phyloP scores from a whole-genome alignment of 164 flowering plant species.

The Houttuynia cordata region DNA sequence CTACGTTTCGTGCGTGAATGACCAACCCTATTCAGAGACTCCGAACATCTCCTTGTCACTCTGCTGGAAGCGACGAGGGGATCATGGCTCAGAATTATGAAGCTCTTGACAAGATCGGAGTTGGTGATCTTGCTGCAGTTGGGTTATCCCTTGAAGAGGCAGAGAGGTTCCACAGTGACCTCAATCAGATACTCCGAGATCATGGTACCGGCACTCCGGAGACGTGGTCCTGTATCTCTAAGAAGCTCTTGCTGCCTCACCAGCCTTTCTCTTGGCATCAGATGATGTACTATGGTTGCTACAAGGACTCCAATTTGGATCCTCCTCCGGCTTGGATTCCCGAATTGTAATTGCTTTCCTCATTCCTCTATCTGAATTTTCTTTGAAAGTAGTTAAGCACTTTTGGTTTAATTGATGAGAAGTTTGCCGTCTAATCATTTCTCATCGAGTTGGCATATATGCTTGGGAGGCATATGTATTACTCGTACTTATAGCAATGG shows the following conservation, averaged over 20 bases:
- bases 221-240: conserved; percentile 56
- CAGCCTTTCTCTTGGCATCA: conserved; percentile 80
- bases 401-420: too few species aligned
- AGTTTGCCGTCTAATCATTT: too few species aligned
- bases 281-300: conserved; percentile 89
- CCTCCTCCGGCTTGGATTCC: conserved; percentile 89
- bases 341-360: conserved; percentile 30
- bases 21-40: too few species aligned
- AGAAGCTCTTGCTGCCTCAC: conserved; percentile 38
- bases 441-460: too few species aligned
- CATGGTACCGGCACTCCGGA: conserved; percentile 33
- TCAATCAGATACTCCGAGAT: conserved; percentile 26
- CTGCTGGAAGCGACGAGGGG: too few species aligned
- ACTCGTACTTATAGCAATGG: too few species aligned
- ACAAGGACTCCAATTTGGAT: conserved; percentile 46
- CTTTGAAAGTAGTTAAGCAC: not conserved
- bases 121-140: conserved; percentile 33
- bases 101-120: conserved; percentile 34
- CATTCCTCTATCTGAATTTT: not conserved
- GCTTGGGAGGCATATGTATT: too few species aligned
- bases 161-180: conserved; percentile 25
- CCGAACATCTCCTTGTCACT: too few species aligned
- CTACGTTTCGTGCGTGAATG: too few species aligned
- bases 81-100: conserved; percentile 24
- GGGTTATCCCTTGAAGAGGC: conserved; percentile 35